phyloP scores from a whole-genome alignment of 129 eudicot genomes.

The Arctium lappa region DNA sequence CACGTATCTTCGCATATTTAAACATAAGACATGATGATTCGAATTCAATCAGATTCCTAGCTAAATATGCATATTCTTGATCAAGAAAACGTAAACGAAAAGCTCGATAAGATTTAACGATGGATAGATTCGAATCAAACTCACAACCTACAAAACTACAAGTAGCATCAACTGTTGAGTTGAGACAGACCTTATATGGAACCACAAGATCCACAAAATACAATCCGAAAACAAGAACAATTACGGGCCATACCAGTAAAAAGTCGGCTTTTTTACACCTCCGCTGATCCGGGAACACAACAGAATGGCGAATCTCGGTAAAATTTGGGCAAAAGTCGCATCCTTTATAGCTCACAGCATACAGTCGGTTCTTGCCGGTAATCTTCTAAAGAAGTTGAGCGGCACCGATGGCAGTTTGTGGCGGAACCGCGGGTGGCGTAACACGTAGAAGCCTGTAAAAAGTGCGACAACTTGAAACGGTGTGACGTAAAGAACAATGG shows the following conservation, averaged over 20 bases:
- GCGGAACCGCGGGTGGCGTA: constrained; percentile 49
- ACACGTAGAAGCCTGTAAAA: constrained; percentile 27
- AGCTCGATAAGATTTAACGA: background rate
- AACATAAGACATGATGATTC: background rate
- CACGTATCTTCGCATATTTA: background rate
- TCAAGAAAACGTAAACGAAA: background rate
- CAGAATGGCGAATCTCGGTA: background rate
- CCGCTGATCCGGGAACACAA: background rate
- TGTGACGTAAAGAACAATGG: constrained; percentile 35
- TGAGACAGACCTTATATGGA: background rate
- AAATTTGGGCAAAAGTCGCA: background rate
- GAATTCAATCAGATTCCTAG: background rate
- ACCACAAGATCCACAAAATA: background rate
- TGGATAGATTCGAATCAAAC: background rate
- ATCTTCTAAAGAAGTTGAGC: constrained; percentile 36
- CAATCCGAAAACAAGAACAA: background rate
- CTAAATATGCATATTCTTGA: background rate
- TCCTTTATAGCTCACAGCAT: constrained; percentile 22
- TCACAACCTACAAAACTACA: background rate
- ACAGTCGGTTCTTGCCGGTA: constrained; percentile 43
- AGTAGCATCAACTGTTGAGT: no score
- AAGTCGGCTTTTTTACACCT: background rate
- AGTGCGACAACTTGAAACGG: constrained; percentile 39
- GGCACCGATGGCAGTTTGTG: constrained; percentile 37
- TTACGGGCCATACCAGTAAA: background rate